phyloP scores from a whole-genome alignment of 2,329 filamentous ascomycete genomes.

The Helotiales sp. region DNA sequence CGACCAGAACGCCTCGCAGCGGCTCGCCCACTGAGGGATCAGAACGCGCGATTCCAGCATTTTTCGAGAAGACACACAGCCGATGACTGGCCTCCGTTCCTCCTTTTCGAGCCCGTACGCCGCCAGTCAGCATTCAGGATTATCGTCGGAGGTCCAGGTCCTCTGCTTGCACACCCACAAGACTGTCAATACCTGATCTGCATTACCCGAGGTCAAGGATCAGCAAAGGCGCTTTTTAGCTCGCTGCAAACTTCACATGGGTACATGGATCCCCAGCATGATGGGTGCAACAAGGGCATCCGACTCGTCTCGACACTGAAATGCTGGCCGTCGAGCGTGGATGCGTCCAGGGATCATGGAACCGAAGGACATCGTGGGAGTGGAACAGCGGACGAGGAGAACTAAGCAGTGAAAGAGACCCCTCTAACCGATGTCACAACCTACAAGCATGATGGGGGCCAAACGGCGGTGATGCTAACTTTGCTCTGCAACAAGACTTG shows the following conservation, averaged over 20 bases:
- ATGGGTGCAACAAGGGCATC: conserved; percentile 23
- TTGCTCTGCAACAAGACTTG: background rate
- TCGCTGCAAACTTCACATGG: conserved; percentile 23
- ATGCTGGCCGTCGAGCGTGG: conserved; percentile 22
- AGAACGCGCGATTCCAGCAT: no score
- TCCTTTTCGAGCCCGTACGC: background rate
- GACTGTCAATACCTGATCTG: conserved; percentile 33
- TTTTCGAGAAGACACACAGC: background rate
- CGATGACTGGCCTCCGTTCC: background rate
- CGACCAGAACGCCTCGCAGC: conserved; percentile 1
- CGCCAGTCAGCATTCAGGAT: conserved; percentile 1
- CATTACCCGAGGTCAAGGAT: conserved; percentile 34
- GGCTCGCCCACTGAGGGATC: no score
- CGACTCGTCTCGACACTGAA: conserved; percentile 27
- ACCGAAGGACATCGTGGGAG: conserved; percentile 21
- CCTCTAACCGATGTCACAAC: conserved; percentile 6
- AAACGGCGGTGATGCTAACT: background rate
- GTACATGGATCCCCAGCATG: conserved; percentile 19
- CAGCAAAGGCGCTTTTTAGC: conserved; percentile 33
- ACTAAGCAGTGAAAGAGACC: background rate
- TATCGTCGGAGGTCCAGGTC: background rate
- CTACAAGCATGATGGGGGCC: background rate
- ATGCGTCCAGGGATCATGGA: conserved; percentile 31
- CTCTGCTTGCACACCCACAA: conserved; percentile 12
- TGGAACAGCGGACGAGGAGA: background rate